These are phyloP conservation scores for Eucalyptus marginata DNA, from an alignment of 345 rosid species.

Conservation along the genomic window DNA sequence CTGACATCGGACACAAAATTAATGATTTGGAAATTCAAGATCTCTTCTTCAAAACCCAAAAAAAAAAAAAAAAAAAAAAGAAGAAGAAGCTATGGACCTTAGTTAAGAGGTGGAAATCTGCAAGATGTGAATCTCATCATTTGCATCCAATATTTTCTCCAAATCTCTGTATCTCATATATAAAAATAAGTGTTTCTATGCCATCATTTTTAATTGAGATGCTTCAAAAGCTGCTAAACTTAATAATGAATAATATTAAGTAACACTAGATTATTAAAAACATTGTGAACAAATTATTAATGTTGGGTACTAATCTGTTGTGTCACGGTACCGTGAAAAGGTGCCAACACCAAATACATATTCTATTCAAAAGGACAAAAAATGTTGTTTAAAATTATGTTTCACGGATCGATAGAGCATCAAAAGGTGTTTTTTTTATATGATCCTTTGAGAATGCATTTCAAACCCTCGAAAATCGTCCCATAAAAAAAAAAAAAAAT, in stretches of 20 bases:
- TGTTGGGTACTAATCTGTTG: not conserved
- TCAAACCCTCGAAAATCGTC: not conserved
- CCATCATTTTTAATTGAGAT: not conserved
- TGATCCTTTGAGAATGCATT: not conserved
- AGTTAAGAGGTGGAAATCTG: not conserved
- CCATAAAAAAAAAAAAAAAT: not conserved
- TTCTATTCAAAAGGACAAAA: not conserved
- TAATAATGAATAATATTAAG: not conserved
- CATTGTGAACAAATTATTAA: not conserved
- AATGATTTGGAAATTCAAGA: not conserved
- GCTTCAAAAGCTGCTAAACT: not conserved
- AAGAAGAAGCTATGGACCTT: not conserved
- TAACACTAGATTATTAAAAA: not conserved
- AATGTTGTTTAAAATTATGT: not conserved
- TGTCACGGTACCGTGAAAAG: not conserved
- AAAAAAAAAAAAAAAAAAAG: rapidly evolving
- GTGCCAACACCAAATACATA: not conserved
- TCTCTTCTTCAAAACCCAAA: not conserved
- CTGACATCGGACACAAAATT: not conserved
- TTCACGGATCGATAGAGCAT: not conserved
- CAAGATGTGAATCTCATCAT: not conserved
- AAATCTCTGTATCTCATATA: not conserved
- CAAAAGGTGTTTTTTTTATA: not conserved
- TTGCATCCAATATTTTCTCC: not conserved
- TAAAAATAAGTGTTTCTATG: not conserved